These are phyloP conservation scores for Penicillium occitanis DNA, from an alignment of 2,329 filamentous ascomycete genomes.

Conservation along the genomic window DNA sequence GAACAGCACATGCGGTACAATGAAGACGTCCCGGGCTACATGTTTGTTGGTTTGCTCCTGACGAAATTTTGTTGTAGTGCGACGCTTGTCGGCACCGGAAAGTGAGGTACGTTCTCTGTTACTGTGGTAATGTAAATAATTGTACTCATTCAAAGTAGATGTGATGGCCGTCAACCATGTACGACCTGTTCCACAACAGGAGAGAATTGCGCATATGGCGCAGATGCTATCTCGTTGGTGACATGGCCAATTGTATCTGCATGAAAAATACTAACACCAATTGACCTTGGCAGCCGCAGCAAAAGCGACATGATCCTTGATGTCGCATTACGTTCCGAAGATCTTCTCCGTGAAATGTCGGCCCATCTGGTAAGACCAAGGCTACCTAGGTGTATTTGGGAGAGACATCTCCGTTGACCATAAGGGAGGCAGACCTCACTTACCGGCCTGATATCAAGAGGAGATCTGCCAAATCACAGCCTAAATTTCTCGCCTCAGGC, in stretches of 20 bases:
- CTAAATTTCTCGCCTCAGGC: slow-evolving; percentile 22
- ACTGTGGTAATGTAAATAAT: background rate
- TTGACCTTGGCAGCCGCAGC: slow-evolving; percentile 38
- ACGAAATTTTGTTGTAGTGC: background rate
- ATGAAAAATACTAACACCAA: background rate
- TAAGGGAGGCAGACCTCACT: background rate
- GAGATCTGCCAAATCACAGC: slow-evolving; percentile 17
- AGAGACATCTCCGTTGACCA: slow-evolving; percentile 1
- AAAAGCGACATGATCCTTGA: slow-evolving; percentile 56
- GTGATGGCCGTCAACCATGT: slow-evolving; percentile 51
- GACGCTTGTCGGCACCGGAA: background rate
- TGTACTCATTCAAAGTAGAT: slow-evolving; percentile 34
- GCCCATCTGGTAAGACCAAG: slow-evolving; percentile 37
- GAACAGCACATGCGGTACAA: slow-evolving; percentile 32
- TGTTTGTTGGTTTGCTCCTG: background rate
- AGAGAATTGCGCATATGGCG: slow-evolving; percentile 32
- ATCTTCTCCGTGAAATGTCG: slow-evolving; percentile 48
- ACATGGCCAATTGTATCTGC: background rate
- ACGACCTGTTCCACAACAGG: slow-evolving; percentile 26
- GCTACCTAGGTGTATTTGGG: background rate
- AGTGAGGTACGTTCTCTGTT: background rate
- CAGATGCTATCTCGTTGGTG: slow-evolving; percentile 32
- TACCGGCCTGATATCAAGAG: slow-evolving; percentile 3
- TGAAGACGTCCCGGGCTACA: background rate
- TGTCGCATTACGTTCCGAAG: slow-evolving; percentile 52